These are phyloP conservation scores for Psophocarpus tetragonolobus DNA, from an alignment of 306 rosid genomes.

Conservation along the genomic window DNA sequence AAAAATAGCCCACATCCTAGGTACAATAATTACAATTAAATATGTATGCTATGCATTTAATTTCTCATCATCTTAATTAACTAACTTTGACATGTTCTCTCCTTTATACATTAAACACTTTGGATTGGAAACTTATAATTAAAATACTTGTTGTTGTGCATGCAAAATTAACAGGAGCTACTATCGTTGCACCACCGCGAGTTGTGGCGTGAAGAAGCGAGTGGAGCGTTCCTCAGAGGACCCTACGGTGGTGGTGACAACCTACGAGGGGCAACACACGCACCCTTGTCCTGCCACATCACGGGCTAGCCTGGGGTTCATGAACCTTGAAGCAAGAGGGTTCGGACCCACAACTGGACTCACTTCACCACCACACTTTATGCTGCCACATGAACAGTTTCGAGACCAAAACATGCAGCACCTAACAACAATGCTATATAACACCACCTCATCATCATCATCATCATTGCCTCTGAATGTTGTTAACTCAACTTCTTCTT, in stretches of 20 bases:
- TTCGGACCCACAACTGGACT: constrained; percentile 1
- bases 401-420: constrained; percentile 31
- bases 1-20: constrained; percentile 97
- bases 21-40: constrained; percentile 23
- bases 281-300: constrained; percentile 64
- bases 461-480: constrained; percentile 26
- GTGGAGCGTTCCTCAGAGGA: constrained; percentile 80
- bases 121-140: not conserved
- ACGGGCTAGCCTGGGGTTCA: constrained; percentile 45
- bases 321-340: constrained; percentile 29
- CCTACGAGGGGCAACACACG: constrained; percentile 92
- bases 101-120: not conserved
- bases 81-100: not conserved
- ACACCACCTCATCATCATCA: constrained; percentile 4
- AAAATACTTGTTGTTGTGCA: constrained; percentile 19
- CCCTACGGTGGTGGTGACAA: constrained; percentile 67
- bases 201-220: constrained; percentile 87
- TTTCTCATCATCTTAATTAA: not conserved
- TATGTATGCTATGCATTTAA: not conserved
- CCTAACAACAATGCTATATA: constrained; percentile 39
- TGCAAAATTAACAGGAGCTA: constrained; percentile 65
- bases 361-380: not conserved
- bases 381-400: constrained; percentile 14
- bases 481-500: not conserved
- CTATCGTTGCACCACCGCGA: constrained; percentile 80